Evolutionary conservation across 2,329 filamentous ascomycete species (phyloP), one percentile per base, ranked within the genome.

Genomic region (Sarocladium brachiariae): DNA sequence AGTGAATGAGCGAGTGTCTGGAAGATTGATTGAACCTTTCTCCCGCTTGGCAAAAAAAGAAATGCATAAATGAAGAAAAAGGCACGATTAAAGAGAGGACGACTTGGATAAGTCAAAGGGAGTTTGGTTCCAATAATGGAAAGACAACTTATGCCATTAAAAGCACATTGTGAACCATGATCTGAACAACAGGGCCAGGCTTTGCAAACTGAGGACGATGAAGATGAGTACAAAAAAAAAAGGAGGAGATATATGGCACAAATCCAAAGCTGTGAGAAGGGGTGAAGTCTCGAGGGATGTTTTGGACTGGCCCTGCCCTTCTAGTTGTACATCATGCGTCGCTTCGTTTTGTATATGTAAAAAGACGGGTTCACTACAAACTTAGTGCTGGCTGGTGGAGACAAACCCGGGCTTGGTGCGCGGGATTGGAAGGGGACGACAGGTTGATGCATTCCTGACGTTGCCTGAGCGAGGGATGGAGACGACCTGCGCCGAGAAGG

Each of bases 71-170:
- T 13, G 6, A 21, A 39, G 35, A 39, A 39, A 35, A 39, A 39
- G 16, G 34, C 34, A 37, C 11, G 27, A 43, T 43, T 25, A 43
- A 43, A 43, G 39, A 43, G 6, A 43, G 39, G 39, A 43, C 39
- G 39, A 43, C 39, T 43, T 43, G 9, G 23, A 6, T 24, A 43
- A 43, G 39, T 43, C 21, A 43, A 43, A 21, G 27, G 21, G 16
- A 23, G n/a, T 19, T 25, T 23, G 6, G 39, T 25, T 43, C 39
- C 39, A 27, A 7, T 14, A 25, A 14, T 9, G 39, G 39, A 27
- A 43, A 43, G 39, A 16, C 4, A 6, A 10, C 23, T 43, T 18
- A 43, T 25, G 39, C 39, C 39, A 43, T 43, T 16, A 43, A 7
- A 27, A 13, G 19, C 23, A 43, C 21, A 43, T 43, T 43, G 39